phyloP scores from a whole-genome alignment of 257 asterid genomes.

The Solanum acaule region DNA sequence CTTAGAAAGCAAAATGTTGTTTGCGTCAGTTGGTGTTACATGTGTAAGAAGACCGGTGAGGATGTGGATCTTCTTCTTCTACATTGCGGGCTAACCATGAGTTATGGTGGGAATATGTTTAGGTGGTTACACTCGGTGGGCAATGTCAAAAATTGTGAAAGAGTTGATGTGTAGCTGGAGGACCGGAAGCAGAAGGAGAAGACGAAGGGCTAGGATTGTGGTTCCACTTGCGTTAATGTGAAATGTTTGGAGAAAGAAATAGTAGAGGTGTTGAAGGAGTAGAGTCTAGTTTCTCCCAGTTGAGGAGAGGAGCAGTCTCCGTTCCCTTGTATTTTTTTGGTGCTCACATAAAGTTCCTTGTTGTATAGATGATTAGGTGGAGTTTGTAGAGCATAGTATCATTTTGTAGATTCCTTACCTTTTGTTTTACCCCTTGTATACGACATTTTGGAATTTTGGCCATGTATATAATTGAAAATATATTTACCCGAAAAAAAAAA shows the following conservation, averaged over 20 bases:
- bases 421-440: background rate
- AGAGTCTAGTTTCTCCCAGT: background rate
- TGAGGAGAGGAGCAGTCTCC: background rate
- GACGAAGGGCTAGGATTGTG: background rate
- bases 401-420: background rate
- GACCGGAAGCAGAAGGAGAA: background rate
- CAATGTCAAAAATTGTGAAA: background rate
- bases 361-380: background rate
- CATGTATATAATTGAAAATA: background rate
- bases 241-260: background rate
- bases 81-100: background rate
- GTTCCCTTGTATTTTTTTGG: background rate
- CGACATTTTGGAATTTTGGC: background rate
- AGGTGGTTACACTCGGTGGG: background rate
- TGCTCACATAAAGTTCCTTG: background rate
- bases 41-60: background rate
- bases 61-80: background rate
- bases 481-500: background rate
- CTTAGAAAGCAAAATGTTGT: background rate
- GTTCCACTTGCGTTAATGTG: background rate
- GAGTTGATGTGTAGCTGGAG: background rate
- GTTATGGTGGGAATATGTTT: background rate
- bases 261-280: background rate
- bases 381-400: background rate
- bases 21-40: background rate